Percentiles rank a stretch among this genome's conserved stretches.
These are phyloP conservation scores for Naegleria lovaniensis DNA, from an alignment of 208 protist species.

Conservation along the genomic window DNA sequence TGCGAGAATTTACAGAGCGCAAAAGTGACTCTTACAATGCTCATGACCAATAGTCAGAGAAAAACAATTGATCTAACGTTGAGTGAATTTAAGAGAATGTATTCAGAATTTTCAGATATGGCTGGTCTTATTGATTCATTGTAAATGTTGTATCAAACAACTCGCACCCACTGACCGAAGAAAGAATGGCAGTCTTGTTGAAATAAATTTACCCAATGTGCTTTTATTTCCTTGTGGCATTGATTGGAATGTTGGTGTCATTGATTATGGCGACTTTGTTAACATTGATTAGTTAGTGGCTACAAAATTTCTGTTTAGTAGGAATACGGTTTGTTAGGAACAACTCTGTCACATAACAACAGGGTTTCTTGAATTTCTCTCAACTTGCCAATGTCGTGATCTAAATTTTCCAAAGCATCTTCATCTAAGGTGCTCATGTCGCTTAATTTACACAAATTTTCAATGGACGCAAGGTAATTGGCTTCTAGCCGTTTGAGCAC, in stretches of 20 bases:
- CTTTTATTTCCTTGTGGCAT: too few species aligned
- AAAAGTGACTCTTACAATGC: neutral
- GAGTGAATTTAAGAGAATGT: neutral
- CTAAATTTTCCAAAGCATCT: neutral
- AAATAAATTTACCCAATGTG: too few species aligned
- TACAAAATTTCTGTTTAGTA: too few species aligned
- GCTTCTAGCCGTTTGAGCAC: neutral
- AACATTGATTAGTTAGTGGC: too few species aligned
- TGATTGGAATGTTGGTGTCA: too few species aligned
- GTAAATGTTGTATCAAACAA: too few species aligned
- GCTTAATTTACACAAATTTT: neutral
- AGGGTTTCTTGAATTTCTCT: neutral
- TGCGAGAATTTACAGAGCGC: neutral
- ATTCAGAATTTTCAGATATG: conserved; percentile 2
- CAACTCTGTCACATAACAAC: neutral
- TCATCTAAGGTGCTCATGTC: neutral
- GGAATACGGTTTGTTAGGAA: too few species aligned
- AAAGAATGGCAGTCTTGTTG: too few species aligned
- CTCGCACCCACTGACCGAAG: too few species aligned
- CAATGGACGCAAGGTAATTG: neutral
- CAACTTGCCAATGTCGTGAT: neutral
- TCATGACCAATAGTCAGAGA: neutral
- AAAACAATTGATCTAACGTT: neutral
- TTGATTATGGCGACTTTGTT: too few species aligned
- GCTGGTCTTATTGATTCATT: neutral